phyloP scores from a whole-genome alignment of 202 grass and related monocot species.

The Setaria italica region DNA sequence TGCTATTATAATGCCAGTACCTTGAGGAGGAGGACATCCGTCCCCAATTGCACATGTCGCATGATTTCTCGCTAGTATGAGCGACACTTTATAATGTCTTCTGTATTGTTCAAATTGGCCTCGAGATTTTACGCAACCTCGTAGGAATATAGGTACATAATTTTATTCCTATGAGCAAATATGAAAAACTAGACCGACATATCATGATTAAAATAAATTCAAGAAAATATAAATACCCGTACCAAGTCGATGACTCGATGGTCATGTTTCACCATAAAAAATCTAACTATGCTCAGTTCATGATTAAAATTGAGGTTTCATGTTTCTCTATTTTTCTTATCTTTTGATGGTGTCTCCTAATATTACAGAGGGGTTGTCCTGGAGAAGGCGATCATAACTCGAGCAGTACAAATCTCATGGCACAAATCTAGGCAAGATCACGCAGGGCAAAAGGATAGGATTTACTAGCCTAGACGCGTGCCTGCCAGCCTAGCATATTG shows the following conservation, averaged over 20 bases:
- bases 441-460: neutral
- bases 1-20: neutral
- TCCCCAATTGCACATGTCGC: neutral
- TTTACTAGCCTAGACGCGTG: slow-evolving; percentile 21
- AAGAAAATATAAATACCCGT: no score
- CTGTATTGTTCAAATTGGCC: neutral
- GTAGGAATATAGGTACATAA: no score
- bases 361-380: neutral
- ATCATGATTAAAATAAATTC: no score
- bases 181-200: no score
- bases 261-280: no score
- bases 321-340: no score
- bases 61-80: neutral
- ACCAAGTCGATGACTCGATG: no score
- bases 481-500: slow-evolving; percentile 19
- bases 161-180: no score
- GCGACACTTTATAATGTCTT: no score
- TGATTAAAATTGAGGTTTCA: no score
- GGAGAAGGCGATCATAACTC: neutral
- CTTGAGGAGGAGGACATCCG: neutral
- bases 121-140: neutral
- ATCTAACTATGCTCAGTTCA: no score
- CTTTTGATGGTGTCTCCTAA: no score
- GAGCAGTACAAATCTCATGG: neutral
- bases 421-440: slow-evolving; percentile 42